Evolutionary conservation across 2,329 filamentous ascomycete genomes (phyloP), one percentile per base, ranked within the genome.

Genomic region (Fusarium nygamai): DNA sequence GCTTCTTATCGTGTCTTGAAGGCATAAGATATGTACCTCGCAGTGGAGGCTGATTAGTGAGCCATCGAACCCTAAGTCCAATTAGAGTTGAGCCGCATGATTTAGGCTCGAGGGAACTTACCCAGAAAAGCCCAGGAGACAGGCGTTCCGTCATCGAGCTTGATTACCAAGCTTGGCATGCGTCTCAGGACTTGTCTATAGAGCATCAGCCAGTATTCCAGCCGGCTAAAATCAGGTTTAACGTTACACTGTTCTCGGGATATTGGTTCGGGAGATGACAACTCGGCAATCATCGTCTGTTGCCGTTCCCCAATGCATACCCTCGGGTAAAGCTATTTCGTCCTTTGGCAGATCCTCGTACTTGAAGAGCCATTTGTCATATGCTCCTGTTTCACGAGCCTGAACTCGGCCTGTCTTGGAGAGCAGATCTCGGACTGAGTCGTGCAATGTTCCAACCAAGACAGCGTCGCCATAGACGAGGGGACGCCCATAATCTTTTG

Each of bases 71-170:
- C 89, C 90, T 82, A 46, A 9, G 2, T 24, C 5, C 2, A 19
- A 34, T 76, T 33, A 78, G 71, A 46, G 47, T 11, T 29, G 36
- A 60, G 20, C n/a, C 6, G 8, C n/a, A 13, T 17, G 5, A 17
- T 39, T 33, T 13, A 7, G 17, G 9, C 20, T 27, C 1, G 8
- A 56, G n/a, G 4, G 8, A 24, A 2, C 12, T 34, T 63, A 85
- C 86, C 85, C 9, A 90, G 78, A 58, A 94, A 92, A 0, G 87
- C 88, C 92, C 92, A 94, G 0, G 91, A 89, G 10, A 93, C 82
- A 0, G 88, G 85, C 3, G 82, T 86, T 3, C 84, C 85, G 24
- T 87, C 84, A 3, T 80, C 77, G 0, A 84, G 78, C 60, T 86
- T 85, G 27, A 91, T 81, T 4, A 85, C 83, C 43, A 85, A 79